A percentile compares a stretch with the other conserved stretches of the same genome.
These are phyloP conservation scores for Spongospora subterranea DNA, from an alignment of 208 protist species.

Conservation along the genomic window DNA sequence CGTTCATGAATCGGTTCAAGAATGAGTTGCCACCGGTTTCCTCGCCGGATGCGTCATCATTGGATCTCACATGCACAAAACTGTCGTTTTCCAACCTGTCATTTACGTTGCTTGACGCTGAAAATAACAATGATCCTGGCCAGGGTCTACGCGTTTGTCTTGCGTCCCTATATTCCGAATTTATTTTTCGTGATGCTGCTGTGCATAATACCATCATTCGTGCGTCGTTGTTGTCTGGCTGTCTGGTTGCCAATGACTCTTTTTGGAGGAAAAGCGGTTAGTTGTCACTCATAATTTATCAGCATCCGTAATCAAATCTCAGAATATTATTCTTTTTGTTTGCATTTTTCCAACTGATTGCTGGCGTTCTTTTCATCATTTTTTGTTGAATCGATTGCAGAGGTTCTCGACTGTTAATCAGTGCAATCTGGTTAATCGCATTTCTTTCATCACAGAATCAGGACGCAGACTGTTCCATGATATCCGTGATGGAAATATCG, in stretches of 20 bases:
- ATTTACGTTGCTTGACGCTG: background rate
- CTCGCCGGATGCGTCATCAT: background rate
- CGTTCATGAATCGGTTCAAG: background rate
- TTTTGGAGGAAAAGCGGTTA: background rate
- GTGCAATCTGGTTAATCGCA: background rate
- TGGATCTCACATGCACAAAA: background rate
- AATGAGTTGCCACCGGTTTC: background rate
- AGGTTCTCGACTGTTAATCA: background rate
- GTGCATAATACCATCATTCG: background rate
- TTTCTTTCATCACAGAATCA: background rate
- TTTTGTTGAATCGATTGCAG: background rate
- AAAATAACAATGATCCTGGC: background rate
- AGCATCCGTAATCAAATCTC: too few relatives aligned
- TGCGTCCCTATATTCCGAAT: background rate
- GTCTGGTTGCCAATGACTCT: background rate
- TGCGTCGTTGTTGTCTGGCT: background rate
- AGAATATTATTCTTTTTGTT: too few relatives aligned
- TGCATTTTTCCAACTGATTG: too few relatives aligned
- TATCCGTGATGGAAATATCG: background rate
- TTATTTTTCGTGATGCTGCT: background rate
- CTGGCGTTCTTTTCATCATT: background rate
- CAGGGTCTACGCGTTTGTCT: background rate
- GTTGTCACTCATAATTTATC: background rate
- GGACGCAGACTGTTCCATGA: background rate
- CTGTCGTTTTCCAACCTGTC: background rate